A percentile compares a stretch with the other conserved stretches of the same genome.
These are phyloP conservation scores for Pseudogymnoascus sp. DNA, from an alignment of 2,329 filamentous ascomycete species.

Conservation along the genomic window DNA sequence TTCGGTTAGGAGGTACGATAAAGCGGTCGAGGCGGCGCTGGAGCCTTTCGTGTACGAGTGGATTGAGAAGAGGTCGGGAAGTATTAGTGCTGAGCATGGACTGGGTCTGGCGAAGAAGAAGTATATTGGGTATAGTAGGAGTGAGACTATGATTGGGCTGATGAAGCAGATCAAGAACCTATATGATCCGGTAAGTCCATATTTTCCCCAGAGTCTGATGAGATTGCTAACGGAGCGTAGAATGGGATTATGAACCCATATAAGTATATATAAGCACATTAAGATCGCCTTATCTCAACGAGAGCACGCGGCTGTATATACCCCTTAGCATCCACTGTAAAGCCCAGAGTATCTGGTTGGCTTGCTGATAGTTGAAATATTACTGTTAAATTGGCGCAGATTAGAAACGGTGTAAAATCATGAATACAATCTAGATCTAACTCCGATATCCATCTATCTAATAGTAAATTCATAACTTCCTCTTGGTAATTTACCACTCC, in stretches of 20 bases:
- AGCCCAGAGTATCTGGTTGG: not conserved
- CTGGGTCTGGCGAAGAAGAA: slow-evolving; percentile 92
- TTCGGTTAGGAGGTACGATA: slow-evolving; percentile 72
- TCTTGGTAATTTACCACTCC: not conserved
- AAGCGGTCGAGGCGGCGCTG: slow-evolving; percentile 74
- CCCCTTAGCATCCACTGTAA: not conserved
- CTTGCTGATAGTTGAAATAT: not conserved
- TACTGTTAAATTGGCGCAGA: not conserved
- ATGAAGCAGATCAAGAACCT: slow-evolving; percentile 95
- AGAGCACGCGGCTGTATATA: not conserved
- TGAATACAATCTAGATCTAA: not conserved
- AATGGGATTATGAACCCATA: slow-evolving; percentile 99
- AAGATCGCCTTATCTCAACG: not conserved
- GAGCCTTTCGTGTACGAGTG: slow-evolving; percentile 98
- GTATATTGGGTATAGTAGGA: slow-evolving; percentile 87
- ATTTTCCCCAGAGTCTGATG: not conserved
- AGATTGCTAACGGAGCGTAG: slow-evolving; percentile 38
- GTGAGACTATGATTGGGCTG: slow-evolving; percentile 74
- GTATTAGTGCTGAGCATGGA: slow-evolving; percentile 95
- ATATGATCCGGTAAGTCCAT: slow-evolving; percentile 76
- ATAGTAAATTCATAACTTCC: not conserved
- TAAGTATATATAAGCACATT: slow-evolving; percentile 66
- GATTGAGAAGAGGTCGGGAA: slow-evolving; percentile 80
- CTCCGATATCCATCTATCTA: not conserved
- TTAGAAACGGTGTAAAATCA: not conserved